Evolutionary conservation across 2,329 filamentous ascomycete genomes (phyloP).

Genomic region (Ophiostoma himal-ulmi): DNA sequence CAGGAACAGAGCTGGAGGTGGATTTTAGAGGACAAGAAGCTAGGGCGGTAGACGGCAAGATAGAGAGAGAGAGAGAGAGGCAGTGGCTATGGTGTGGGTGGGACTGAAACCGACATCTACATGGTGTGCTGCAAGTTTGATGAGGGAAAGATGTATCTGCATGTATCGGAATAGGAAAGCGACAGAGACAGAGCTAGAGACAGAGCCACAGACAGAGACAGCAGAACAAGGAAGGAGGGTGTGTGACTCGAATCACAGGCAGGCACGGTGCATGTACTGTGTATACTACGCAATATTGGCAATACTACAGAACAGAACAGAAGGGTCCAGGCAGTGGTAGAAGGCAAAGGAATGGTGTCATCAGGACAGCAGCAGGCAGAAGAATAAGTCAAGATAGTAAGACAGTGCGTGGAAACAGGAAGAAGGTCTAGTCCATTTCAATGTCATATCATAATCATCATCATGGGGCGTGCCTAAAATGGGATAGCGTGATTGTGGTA

Average conservation of each 20-base stretch:
- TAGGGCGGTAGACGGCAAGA: constrained; percentile 13
- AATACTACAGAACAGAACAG: not conserved
- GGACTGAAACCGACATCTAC: not conserved
- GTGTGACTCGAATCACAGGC: constrained; percentile 7
- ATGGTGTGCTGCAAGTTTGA: not conserved
- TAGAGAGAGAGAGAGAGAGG: constrained; percentile 4
- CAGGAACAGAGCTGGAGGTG: constrained; percentile 27
- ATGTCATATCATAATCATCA: constrained; percentile 15
- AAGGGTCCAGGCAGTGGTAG: constrained; percentile 19
- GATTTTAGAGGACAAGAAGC: constrained; percentile 13
- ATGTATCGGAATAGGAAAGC: not conserved
- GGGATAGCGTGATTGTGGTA: constrained; percentile 22
- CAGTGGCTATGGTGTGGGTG: constrained; percentile 19
- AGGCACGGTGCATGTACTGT: not conserved
- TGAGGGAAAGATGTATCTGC: constrained; percentile 11
- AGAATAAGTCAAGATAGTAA: not conserved
- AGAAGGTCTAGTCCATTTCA: not conserved
- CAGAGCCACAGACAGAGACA: not conserved
- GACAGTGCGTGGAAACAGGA: constrained; percentile 18
- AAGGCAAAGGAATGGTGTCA: constrained; percentile 19
- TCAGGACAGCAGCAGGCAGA: not conserved
- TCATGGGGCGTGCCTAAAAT: constrained; percentile 25
- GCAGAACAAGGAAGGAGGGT: constrained; percentile 11
- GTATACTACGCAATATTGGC: not conserved
- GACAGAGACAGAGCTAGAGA: not conserved